Evolutionary conservation across 768 basidiomycete species (phyloP), one percentile per base, ranked within the genome.

Genomic region (Wakefieldia striispora): DNA sequence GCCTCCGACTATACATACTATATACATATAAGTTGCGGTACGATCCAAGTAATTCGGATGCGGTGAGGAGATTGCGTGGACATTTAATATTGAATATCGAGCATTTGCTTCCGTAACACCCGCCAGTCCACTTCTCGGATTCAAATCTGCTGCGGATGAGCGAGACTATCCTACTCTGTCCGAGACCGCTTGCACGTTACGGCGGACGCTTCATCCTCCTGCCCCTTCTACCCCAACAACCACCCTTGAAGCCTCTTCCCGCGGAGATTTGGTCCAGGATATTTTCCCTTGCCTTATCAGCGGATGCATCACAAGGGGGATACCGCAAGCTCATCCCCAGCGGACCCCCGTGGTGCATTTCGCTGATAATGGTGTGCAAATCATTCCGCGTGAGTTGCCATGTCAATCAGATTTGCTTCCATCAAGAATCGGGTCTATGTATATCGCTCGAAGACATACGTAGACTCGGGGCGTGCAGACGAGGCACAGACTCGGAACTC

Each of bases 191-290:
- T 56, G 84, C 81, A 35, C 75, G 72, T 40, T 63, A 61, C 47
- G 73, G 85, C 14, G 84, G 86, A 40, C 73, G 73, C 26, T 73
- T 91, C 24, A 65, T 86, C 13, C 75, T 91, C 12, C 67, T 91
- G 0, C 88, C 88, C 14, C 74, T 91, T 16, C 74, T 90, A 12
- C 87, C 86, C 12, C 63, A 73, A 6, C 74, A 68, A 36, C 75
- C 74, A 21, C 74, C 75, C 16, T 54, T 75, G 41, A 80, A 76
- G 53, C 70, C 80, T 24, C 72, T 91, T 16, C 89, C 89, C 2
- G 67, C 71, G 4, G 89, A 91, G 69, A 62, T 91, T 53, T 91
- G 89, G 89, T 69, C 75, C 6, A 75, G 74, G 33, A 80, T 91
- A 43, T 74, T 91, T 44, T 62, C 68, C 26, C 64, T 70, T 26